phyloP scores from a whole-genome alignment of 2,329 filamentous ascomycete genomes.

The Pseudocercospora fijiensis region DNA sequence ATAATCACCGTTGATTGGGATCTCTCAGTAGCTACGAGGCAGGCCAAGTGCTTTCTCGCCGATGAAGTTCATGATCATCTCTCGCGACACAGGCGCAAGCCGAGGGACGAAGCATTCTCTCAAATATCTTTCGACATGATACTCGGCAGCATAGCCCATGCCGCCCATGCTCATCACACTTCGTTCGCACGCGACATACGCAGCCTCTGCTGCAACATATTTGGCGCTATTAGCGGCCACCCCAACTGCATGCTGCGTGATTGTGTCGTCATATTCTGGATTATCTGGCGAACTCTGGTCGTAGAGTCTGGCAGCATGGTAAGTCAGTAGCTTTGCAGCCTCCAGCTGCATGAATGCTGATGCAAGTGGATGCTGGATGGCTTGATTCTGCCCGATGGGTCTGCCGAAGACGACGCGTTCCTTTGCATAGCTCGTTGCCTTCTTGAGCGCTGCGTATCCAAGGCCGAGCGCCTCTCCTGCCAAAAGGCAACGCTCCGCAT shows the following conservation, averaged over 20 bases:
- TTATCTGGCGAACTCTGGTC: slow-evolving; percentile 46
- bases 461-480: slow-evolving; percentile 78
- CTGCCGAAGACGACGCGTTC: slow-evolving; percentile 56
- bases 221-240: slow-evolving; percentile 59
- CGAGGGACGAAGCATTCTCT: slow-evolving; percentile 60
- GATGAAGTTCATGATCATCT: slow-evolving; percentile 76
- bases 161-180: slow-evolving; percentile 60
- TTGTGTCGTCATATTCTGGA: slow-evolving; percentile 37
- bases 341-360: slow-evolving; percentile 62
- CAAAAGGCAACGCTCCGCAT: slow-evolving; percentile 49
- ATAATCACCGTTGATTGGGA: neutral
- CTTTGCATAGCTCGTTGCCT: slow-evolving; percentile 46
- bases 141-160: slow-evolving; percentile 64
- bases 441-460: slow-evolving; percentile 64
- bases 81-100: slow-evolving; percentile 60
- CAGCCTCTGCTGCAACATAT: slow-evolving; percentile 60
- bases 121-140: slow-evolving; percentile 61
- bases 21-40: slow-evolving; percentile 63
- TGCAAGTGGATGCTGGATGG: slow-evolving; percentile 59
- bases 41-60: slow-evolving; percentile 66
- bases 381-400: slow-evolving; percentile 61
- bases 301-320: slow-evolving; percentile 60
- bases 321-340: slow-evolving; percentile 60
- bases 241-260: slow-evolving; percentile 50
- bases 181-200: slow-evolving; percentile 60